Evolutionary conservation across 108 stramenopile species (phyloP), one percentile per base, ranked within the genome.

Genomic region (Cyclotella distinguenda): DNA sequence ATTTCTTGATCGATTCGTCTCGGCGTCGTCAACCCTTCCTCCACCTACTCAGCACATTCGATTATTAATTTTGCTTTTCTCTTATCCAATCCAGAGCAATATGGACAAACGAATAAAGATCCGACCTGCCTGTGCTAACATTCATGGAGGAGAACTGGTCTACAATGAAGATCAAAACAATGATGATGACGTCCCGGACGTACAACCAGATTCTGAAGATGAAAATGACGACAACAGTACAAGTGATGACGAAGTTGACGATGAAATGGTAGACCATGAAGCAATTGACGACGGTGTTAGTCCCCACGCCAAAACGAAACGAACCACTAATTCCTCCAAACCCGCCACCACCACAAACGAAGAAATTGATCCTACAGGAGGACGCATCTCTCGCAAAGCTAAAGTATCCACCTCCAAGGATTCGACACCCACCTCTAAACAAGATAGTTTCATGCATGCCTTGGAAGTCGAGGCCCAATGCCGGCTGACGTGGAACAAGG

Each of bases 391-490:
- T 30, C 72, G 46, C 35, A 68, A 79, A 62, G 73, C 74, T n/a
- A 49, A 36, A 16, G 71, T 68, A 6, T 66, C 60, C 42, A 62
- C 78, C 6, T 26, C 78, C 39, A 66, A 74, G 49, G 11, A 39
- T 23, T 39, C 34, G 26, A 18, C 45, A 22, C 22, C 54, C 36
- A 44, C 58, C 8, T 23, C 46, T 16, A 60, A 32, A 42, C 80
- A 57, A 36, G 94, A 95, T 39, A 90, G 85, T 52, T 98, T 92
- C 72, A 88, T 99, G 87, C 86, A 91, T 36, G 64, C 97, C 3
- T 59, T 86, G 5, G 99, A 99, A 68, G 95, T 97, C 5, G 79
- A 96, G 68, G 93, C 91, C 2, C 97, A 98, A 45, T 72, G 93
- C 33, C 60, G 82, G 57, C 78, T 84, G 8, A 92, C 97, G 22